phyloP scores from a whole-genome alignment of 352 stramenopile genomes.

The Globisporangium heterothallicum region DNA sequence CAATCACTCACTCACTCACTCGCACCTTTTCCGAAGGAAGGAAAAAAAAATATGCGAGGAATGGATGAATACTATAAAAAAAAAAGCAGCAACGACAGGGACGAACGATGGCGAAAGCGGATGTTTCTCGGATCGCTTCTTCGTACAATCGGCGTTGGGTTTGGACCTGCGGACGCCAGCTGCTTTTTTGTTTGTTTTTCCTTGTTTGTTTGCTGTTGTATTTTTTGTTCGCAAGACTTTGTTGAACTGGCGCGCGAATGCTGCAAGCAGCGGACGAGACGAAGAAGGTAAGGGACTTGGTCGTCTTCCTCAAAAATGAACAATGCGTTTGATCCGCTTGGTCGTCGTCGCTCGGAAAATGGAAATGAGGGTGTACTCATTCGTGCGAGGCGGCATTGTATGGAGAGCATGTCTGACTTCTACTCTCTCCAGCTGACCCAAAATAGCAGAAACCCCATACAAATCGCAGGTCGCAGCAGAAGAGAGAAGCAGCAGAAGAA shows the following conservation, averaged over 20 bases:
- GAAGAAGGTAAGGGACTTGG: not conserved
- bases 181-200: not conserved
- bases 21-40: not conserved
- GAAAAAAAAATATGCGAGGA: not conserved
- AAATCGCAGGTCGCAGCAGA: not conserved
- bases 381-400: no score
- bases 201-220: not conserved
- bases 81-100: not conserved
- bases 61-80: not conserved
- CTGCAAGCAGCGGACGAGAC: no score
- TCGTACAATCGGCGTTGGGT: constrained; percentile 5
- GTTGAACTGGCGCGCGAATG: no score
- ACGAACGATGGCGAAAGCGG: constrained; percentile 3
- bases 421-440: not conserved
- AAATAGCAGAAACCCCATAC: not conserved
- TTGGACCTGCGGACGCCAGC: not conserved
- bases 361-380: no score
- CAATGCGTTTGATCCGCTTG: no score
- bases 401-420: not conserved
- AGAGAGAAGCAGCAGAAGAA: not conserved
- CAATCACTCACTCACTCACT: not conserved
- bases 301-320: not conserved
- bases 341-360: no score
- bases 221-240: no score
- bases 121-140: constrained; percentile 13